Base-by-base conservation (phyloP, 2,329 filamentous ascomycete species). In the Penicillium sp. region DNA sequence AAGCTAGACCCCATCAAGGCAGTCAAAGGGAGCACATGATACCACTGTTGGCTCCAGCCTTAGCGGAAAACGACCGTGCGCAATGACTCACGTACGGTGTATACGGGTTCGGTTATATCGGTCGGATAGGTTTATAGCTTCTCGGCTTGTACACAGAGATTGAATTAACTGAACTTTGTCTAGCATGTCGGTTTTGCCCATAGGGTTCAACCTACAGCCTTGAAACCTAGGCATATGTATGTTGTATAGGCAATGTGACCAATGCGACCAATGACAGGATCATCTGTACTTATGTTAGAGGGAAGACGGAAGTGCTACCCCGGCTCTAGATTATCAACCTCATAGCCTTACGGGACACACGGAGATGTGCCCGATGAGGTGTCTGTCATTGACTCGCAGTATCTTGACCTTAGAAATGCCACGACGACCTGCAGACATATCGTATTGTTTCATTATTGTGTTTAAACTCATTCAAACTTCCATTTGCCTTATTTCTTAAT, bases 21-120 rank as follows among this genome's bases (percentile, higher is more conserved):
- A 58, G 36, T 45, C 14, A 10, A 33, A 14, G 41, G 41, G 48
- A 50, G 36, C 59, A 61, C 54, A 58, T 61, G 59, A 61, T 60
- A 36, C 28, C 41, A 42, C 28, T 30, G 31, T 49, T 55, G 45
- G 55, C 42, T 49, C 52, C 25, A 30, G 37, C 42, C 38, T n/a
- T 33, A 41, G 19, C 19, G n/a, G 14, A 35, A 17, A 44, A 31
- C 10, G 41, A 17, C 59, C 56, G 59, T 60, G 54, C 55, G 53
- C 19, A 43, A 55, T 65, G 62, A 65, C 37, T 65, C 62, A 65
- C 58, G 50, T 60, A 53, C 57, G 55, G 56, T 22, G 22, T n/a
- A 22, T 44, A 37, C 40, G 50, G 17, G 40, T 42, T 50, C 43
- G 43, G 36, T 37, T 33, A 31, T 42, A 16, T 30, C 51, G 44